These are phyloP conservation scores for Aspergillus nidulans DNA, from an alignment of 495 filamentous ascomycete species.

Conservation along the genomic window DNA sequence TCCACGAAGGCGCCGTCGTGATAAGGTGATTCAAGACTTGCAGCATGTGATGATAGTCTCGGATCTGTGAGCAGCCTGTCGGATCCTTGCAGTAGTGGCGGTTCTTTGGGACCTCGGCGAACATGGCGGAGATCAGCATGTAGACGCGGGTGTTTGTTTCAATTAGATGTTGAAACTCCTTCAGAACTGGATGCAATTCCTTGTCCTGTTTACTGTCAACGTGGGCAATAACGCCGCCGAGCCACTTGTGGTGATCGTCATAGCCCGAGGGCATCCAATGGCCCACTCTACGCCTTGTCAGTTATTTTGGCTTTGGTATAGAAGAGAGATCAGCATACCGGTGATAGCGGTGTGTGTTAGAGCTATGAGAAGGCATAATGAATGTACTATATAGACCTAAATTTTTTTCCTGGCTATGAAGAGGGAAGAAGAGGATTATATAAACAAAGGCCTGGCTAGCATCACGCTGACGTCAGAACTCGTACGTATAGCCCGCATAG, in stretches of 20 bases:
- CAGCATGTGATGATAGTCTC: conserved; percentile 62
- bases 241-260: conserved; percentile 30
- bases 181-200: conserved; percentile 31
- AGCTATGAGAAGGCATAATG: neutral
- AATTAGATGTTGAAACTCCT: conserved; percentile 45
- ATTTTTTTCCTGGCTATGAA: neutral
- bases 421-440: neutral
- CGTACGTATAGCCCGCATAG: neutral
- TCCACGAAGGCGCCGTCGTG: conserved; percentile 59
- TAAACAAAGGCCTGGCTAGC: neutral
- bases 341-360: neutral
- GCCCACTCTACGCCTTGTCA: conserved; percentile 18
- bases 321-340: neutral
- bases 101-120: conserved; percentile 57
- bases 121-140: conserved; percentile 51
- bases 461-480: neutral
- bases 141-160: conserved; percentile 38
- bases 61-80: conserved; percentile 55
- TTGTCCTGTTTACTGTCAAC: conserved; percentile 22
- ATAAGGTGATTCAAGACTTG: conserved; percentile 60
- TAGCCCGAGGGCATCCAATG: conserved; percentile 36
- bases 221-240: conserved; percentile 29
- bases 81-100: conserved; percentile 56
- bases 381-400: too few relatives aligned
- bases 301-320: neutral